Evolutionary conservation across 2,329 filamentous ascomycete species (phyloP).

Genomic region (Beauveria scarabaeidicola): DNA sequence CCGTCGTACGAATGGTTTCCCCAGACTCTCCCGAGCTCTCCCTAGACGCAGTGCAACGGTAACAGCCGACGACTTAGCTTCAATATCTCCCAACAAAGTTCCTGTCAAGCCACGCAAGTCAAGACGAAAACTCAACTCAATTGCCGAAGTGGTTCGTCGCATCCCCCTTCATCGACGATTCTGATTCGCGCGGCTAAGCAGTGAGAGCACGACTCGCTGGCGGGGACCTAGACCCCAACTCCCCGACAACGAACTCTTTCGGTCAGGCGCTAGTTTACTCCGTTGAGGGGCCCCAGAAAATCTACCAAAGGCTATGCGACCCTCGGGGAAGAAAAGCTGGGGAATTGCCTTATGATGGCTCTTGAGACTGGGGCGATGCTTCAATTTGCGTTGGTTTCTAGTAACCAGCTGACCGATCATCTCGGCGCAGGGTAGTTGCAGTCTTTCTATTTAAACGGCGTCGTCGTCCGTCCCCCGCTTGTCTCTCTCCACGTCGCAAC

Average conservation of each 20-base stretch:
- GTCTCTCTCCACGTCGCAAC: not conserved
- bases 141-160: not conserved
- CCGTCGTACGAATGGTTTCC: not conserved
- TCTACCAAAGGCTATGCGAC: not conserved
- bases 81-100: not conserved
- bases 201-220: not conserved
- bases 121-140: not conserved
- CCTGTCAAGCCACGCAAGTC: not conserved
- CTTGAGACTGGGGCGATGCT: not conserved
- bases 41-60: not conserved
- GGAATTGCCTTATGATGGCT: not conserved
- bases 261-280: not conserved
- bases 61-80: not conserved
- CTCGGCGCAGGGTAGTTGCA: not conserved
- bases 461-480: not conserved
- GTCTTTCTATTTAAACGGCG: not conserved
- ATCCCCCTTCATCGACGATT: not conserved
- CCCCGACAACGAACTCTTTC: not conserved
- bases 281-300: slow-evolving; percentile 1
- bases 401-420: not conserved
- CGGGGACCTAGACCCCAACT: not conserved
- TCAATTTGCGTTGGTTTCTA: not conserved
- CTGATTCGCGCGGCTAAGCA: slow-evolving; percentile 1
- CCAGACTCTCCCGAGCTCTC: not conserved
- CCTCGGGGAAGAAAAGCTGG: slow-evolving; percentile 3